Percentiles rank a stretch among this genome's conserved stretches.
Conservation (phyloP, 2,329 filamentous ascomycete genomes). For the Coniochaeta hoffmannii region DNA sequence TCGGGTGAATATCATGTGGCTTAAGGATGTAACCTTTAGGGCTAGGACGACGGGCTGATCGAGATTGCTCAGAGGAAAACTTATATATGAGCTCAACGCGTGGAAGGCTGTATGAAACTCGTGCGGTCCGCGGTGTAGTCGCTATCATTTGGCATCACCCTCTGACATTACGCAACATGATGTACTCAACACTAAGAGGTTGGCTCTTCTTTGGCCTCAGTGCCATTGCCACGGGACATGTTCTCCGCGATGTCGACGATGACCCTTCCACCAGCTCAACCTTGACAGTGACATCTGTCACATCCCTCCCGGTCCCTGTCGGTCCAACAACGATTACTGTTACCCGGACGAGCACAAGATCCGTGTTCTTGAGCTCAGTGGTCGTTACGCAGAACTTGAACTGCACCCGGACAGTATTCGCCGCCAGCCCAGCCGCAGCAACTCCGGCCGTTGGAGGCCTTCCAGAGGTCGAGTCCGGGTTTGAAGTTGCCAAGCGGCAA, state of each 20-base stretch:
- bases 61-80: neutral
- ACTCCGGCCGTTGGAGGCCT: neutral
- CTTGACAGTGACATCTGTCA: neutral
- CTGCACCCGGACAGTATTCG: conserved; percentile 11
- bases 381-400: conserved; percentile 6
- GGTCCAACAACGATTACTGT: conserved; percentile 5
- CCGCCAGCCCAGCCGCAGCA: neutral
- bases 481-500: neutral
- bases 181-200: neutral
- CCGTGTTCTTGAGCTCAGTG: conserved; percentile 8
- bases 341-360: conserved; percentile 10
- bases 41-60: too few species aligned
- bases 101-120: neutral
- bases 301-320: neutral
- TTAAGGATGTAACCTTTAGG: too few species aligned
- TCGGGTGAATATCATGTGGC: too few species aligned
- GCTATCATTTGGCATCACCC: neutral
- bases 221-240: neutral
- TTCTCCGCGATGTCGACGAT: neutral
- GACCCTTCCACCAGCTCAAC: neutral
- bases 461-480: neutral
- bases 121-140: neutral
- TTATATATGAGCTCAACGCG: neutral
- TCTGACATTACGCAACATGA: neutral
- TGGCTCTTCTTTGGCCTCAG: neutral